These are phyloP conservation scores for Stevia rebaudiana DNA, from an alignment of 140 eudicot species.

Conservation along the genomic window DNA sequence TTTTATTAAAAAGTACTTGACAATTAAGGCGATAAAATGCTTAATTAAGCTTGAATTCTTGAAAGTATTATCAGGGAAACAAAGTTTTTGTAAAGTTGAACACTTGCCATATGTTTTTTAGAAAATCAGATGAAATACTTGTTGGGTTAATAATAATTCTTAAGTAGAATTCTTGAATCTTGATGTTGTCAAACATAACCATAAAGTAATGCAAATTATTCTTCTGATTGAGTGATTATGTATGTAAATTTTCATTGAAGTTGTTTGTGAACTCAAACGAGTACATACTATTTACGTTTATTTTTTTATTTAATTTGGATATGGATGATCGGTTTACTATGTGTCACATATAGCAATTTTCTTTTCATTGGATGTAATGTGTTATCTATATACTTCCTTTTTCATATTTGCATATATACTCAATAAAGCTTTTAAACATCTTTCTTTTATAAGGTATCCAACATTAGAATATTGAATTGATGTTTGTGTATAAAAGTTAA, in stretches of 20 bases:
- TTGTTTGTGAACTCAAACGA: constrained; percentile 6
- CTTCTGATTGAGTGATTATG: constrained; percentile 2
- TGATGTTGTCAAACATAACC: constrained; percentile 7
- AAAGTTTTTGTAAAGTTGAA: not conserved
- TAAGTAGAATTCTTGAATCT: not conserved
- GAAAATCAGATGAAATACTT: not conserved
- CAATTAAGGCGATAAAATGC: constrained; percentile 4
- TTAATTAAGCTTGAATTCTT: constrained; percentile 1
- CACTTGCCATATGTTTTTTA: not conserved
- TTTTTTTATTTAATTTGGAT: not conserved
- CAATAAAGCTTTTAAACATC: too few relatives aligned
- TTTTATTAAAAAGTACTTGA: constrained; percentile 6
- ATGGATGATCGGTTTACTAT: constrained; percentile 4
- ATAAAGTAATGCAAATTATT: not conserved
- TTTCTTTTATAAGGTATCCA: not conserved
- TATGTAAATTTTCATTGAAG: not conserved
- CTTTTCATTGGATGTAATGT: not conserved
- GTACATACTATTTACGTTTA: constrained; percentile 1
- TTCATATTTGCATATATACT: not conserved
- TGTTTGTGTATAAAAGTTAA: not conserved
- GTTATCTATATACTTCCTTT: constrained; percentile 11
- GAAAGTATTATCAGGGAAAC: not conserved
- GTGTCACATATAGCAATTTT: not conserved
- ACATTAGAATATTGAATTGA: not conserved
- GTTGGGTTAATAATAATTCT: constrained; percentile 10